Percentiles rank a stretch among this genome's conserved stretches.
phyloP scores from a whole-genome alignment of 148 eudicot species.

The Camellia lanceoleosa region DNA sequence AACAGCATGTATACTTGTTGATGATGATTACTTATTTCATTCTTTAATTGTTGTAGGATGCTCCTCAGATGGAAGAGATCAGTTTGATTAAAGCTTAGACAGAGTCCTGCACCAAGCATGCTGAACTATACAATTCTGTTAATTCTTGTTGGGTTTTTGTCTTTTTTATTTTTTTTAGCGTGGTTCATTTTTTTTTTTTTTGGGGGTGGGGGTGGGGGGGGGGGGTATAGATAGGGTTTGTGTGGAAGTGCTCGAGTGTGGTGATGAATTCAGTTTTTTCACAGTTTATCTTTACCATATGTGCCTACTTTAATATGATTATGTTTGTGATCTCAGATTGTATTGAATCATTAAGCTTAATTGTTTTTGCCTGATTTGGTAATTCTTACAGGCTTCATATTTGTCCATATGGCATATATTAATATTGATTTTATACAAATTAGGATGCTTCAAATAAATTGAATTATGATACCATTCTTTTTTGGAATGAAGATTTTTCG shows the following conservation, averaged over 20 bases:
- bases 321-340: not conserved
- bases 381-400: too few species aligned
- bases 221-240: slow-evolving; percentile 11
- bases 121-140: not conserved
- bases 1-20: not conserved
- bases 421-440: too few species aligned
- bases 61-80: slow-evolving; percentile 42
- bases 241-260: slow-evolving; percentile 13
- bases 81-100: slow-evolving; percentile 26
- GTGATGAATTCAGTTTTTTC: not conserved
- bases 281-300: not conserved
- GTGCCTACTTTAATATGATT: not conserved
- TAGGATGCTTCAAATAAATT: not conserved
- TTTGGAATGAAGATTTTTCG: not conserved
- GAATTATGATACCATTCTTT: not conserved
- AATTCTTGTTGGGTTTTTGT: slow-evolving; percentile 1
- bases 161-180: slow-evolving; percentile 8
- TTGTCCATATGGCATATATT: too few species aligned
- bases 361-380: not conserved
- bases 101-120: slow-evolving; percentile 2
- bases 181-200: not conserved
- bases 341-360: not conserved
- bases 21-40: not conserved
- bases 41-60: slow-evolving; percentile 41
- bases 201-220: too few species aligned